Conservation (phyloP, 2,329 filamentous ascomycete genomes). For the Zalaria sp. region DNA sequence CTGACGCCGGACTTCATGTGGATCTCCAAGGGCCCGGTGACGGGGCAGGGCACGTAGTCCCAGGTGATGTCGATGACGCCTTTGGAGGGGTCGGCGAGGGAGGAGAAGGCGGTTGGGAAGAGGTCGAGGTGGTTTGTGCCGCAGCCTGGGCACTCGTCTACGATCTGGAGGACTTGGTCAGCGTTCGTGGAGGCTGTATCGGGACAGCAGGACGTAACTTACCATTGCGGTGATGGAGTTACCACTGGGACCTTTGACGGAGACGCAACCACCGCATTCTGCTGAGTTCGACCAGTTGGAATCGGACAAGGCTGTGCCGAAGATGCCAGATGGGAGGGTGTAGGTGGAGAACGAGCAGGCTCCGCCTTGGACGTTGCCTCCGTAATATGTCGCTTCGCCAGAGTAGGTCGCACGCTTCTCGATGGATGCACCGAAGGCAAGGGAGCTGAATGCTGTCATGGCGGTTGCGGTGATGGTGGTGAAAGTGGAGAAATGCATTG, state of each 20-base stretch:
- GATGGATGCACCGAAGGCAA: not conserved
- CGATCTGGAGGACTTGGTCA: constrained; percentile 23
- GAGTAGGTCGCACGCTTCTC: constrained; percentile 6
- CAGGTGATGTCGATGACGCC: constrained; percentile 34
- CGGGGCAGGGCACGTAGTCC: constrained; percentile 15
- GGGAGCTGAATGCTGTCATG: not conserved
- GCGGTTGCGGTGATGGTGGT: not conserved
- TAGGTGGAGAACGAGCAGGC: constrained; percentile 51
- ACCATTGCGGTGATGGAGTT: constrained; percentile 52
- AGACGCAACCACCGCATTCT: constrained; percentile 48
- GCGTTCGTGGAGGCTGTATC: not conserved
- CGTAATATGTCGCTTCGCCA: constrained; percentile 13
- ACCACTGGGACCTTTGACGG: constrained; percentile 43
- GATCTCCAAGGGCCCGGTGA: constrained; percentile 8
- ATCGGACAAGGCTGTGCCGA: constrained; percentile 47
- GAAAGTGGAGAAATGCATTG: not conserved
- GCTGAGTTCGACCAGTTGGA: constrained; percentile 41
- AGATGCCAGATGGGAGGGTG: constrained; percentile 43
- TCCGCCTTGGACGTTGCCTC: constrained; percentile 24
- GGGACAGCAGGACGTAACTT: constrained; percentile 10
- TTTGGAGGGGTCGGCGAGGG: constrained; percentile 28
- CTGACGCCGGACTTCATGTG: constrained; percentile 10
- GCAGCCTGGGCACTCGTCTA: constrained; percentile 44
- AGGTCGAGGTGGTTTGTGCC: constrained; percentile 41
- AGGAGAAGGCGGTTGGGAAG: constrained; percentile 35